Conservation (phyloP, 2,329 filamentous ascomycete species). For the Apiospora saccharicola region DNA sequence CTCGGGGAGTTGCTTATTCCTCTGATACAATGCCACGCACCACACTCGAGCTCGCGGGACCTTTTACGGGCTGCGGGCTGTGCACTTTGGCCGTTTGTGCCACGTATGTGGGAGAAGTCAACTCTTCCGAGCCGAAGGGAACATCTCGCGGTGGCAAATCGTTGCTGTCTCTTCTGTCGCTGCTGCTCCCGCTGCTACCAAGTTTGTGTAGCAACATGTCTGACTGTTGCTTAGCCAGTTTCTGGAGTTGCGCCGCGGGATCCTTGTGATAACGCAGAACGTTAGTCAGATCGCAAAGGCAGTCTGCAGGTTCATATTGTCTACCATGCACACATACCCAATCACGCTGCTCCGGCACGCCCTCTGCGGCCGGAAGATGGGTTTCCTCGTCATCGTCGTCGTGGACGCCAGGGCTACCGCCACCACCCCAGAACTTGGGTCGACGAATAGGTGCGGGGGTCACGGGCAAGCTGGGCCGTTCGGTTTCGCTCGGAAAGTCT, state of each 20-base stretch:
- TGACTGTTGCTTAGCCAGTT: slow-evolving; percentile 72
- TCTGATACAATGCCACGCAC: slow-evolving; percentile 33
- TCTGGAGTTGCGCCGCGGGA: slow-evolving; percentile 72
- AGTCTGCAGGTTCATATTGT: slow-evolving; percentile 58
- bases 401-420: slow-evolving; percentile 46
- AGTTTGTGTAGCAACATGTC: slow-evolving; percentile 66
- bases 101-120: slow-evolving; percentile 54
- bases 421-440: slow-evolving; percentile 70
- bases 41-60: slow-evolving; percentile 45
- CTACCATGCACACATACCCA: slow-evolving; percentile 84
- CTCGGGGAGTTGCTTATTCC: slow-evolving; percentile 30
- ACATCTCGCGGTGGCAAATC: slow-evolving; percentile 58
- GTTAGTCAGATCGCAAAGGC: slow-evolving; percentile 65
- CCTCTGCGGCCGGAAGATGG: slow-evolving; percentile 76
- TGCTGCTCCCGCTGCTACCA: slow-evolving; percentile 44
- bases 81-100: slow-evolving; percentile 47
- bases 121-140: slow-evolving; percentile 61
- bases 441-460: slow-evolving; percentile 83
- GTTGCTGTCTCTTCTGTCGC: slow-evolving; percentile 42
- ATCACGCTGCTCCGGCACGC: slow-evolving; percentile 85
- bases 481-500: slow-evolving; percentile 83
- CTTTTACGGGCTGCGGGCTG: slow-evolving; percentile 54
- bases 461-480: slow-evolving; percentile 88
- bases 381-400: slow-evolving; percentile 62
- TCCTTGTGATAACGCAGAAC: slow-evolving; percentile 64